Evolutionary conservation across 768 basidiomycete genomes (phyloP), one percentile per base, ranked within the genome.

Genomic region (Flagelloscypha sp.): DNA sequence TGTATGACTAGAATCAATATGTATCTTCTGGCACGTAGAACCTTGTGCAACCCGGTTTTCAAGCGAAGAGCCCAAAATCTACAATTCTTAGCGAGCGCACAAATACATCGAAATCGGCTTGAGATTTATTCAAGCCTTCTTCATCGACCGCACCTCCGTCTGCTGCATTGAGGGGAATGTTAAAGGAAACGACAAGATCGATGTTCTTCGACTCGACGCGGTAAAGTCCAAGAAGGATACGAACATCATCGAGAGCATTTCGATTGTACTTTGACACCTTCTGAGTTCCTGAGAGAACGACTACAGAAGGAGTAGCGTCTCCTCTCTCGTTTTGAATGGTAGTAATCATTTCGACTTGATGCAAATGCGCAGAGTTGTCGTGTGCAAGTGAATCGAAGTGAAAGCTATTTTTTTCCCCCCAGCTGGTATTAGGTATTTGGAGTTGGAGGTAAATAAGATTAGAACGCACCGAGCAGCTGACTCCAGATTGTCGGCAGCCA

Each of bases 311-410:
- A 1, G 77, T 83, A 7, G 48, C 41, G 46, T 71, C 72, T 18
- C 59, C 59, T 46, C 59, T 52, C 45, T 59, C 53, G 48, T 74
- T 66, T 35, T 54, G 49, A 22, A 68, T 42, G 3, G 62, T 48
- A n/a, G 43, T 38, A 18, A 76, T 55, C 2, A 50, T 53, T 13
- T 66, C 40, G 13, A 90, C 66, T 16, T 54, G 52, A 7, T 63
- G 59, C 7, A 67, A 66, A 27, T 57, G 44, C 5, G 94, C 87
- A 16, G 70, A 63, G 52, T 95, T 98, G 60, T 98, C 95, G 48
- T 94, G 78, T 9, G 92, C 93, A 28, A 98, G 59, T 1, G 90
- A 82, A 35, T 78, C 70, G 45, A 95, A 95, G 61, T 95, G 93
- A 49, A 82, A 90, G n/a, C n/a, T n/a, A n/a, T n/a, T n/a, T n/a